Percentiles rank a stretch among this genome's conserved stretches.
Conservation (phyloP, 1,139 yeast species). For the Fermentozyma sake region DNA sequence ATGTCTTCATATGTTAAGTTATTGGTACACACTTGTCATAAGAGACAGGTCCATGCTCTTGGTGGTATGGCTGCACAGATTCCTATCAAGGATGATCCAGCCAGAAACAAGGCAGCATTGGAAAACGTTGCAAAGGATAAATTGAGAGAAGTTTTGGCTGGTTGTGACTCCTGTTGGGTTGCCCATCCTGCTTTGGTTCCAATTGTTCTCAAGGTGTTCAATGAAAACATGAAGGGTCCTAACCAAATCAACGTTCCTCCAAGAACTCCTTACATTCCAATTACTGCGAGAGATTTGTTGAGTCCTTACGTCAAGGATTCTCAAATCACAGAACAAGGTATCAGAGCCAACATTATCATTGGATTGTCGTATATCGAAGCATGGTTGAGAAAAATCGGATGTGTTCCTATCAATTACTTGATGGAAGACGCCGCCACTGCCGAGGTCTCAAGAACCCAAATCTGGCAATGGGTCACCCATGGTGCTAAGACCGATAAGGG, state of each 20-base stretch:
- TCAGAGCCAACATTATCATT: slow-evolving; percentile 64
- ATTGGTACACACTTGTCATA: slow-evolving; percentile 25
- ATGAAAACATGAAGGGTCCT: slow-evolving; percentile 80
- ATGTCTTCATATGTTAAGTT: slow-evolving; percentile 24
- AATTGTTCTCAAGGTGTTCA: slow-evolving; percentile 71
- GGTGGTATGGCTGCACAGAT: slow-evolving; percentile 32
- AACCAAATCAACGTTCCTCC: slow-evolving; percentile 70
- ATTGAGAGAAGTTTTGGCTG: slow-evolving; percentile 64
- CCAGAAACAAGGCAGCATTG: slow-evolving; percentile 20
- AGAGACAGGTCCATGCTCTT: slow-evolving; percentile 27
- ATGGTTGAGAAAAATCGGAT: slow-evolving; percentile 76
- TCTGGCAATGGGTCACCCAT: slow-evolving; percentile 83
- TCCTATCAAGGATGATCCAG: slow-evolving; percentile 24
- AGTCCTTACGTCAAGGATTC: slow-evolving; percentile 67
- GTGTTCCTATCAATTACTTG: slow-evolving; percentile 77
- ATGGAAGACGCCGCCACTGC: slow-evolving; percentile 92
- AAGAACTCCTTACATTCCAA: slow-evolving; percentile 39
- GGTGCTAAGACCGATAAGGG: slow-evolving; percentile 61
- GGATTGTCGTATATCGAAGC: slow-evolving; percentile 80
- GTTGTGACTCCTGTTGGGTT: slow-evolving; percentile 82
- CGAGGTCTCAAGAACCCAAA: slow-evolving; percentile 77
- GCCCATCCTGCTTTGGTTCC: slow-evolving; percentile 79
- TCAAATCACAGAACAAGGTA: slow-evolving; percentile 65
- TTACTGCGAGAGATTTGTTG: slow-evolving; percentile 65
- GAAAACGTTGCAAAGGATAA: slow-evolving; percentile 23